Evolutionary conservation across 768 basidiomycete genomes (phyloP), one percentile per base, ranked within the genome.

Genomic region (Auriscalpium microsporum): DNA sequence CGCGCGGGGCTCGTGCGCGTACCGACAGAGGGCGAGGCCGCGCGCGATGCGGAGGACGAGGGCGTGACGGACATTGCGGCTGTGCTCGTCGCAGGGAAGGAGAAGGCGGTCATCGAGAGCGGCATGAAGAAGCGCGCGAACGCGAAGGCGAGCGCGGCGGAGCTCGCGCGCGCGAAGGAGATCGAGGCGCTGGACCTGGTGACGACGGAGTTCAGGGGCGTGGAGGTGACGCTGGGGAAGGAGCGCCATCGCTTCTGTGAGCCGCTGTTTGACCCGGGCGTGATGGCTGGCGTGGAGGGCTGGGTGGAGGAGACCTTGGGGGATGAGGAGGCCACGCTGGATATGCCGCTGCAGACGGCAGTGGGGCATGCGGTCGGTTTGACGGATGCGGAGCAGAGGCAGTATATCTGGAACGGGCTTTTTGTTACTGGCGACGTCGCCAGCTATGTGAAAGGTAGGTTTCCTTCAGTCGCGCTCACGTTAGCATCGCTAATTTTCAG

Each of bases 181-280:
- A 87, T 92, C 36, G 85, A 88, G 64, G 87, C 90, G 0, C 72
- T 91, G 56, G 90, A 94, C 67, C 82, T 94, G n/a, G 71, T 89
- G 37, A 82, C 83, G 9, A 69, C 90, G 23, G 76, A 86, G 64
- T 92, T 90, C 70, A 77, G 81, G n/a, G 83, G 76, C 10, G 76
- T 79, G 64, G 77, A 81, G 42, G 65, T 94, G 56, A 88, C 86
- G 8, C 62, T 95, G 37, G 93, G 93, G 16, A 90, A 88, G 67
- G 90, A 92, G 65, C 78, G 93, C 37, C 92, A 96, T 73, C 77
- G 89, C 42, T 89, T 94, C 71, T 92, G 90, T 67, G 94, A 95
- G 67, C 90, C 92, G 7, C 74, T 96, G 28, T 94, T 92, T 60
- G 85, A 92, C 64, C 85, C 86, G 2, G 72, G 68, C 4, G 63